A percentile compares a stretch with the other conserved stretches of the same genome.
Conservation (phyloP, 1,284 basidiomycete genomes). For the Ganoderma meredithae region DNA sequence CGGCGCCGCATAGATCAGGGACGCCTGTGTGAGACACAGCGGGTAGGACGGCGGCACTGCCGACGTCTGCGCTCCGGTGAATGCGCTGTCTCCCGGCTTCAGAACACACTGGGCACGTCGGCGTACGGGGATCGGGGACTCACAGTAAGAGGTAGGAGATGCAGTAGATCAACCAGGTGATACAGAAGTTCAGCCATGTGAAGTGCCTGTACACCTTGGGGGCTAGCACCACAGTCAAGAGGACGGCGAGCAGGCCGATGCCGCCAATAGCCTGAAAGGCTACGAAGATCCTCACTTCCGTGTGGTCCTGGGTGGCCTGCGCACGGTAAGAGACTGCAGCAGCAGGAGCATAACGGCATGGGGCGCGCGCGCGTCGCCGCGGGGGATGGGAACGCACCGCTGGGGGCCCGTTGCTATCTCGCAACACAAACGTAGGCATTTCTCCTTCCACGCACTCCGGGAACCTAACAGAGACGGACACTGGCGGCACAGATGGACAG, state of each 20-base stretch:
- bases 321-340: background rate
- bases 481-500: conserved; percentile 8
- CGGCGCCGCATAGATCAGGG: conserved; percentile 44
- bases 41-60: conserved; percentile 27
- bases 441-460: background rate
- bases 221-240: conserved; percentile 41
- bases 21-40: conserved; percentile 43
- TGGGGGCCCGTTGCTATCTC: background rate
- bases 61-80: conserved; percentile 31
- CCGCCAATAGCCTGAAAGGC: conserved; percentile 42
- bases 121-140: conserved; percentile 6
- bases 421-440: conserved; percentile 4
- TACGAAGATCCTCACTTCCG: conserved; percentile 39
- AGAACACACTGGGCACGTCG: background rate
- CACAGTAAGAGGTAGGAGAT: conserved; percentile 45
- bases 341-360: background rate
- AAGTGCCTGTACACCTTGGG: conserved; percentile 41
- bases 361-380: background rate
- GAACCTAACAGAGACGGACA: conserved; percentile 5
- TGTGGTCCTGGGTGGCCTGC: conserved; percentile 18
- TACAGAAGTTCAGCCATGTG: conserved; percentile 47
- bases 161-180: conserved; percentile 46
- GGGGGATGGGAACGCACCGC: background rate
- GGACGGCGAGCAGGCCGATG: conserved; percentile 40
- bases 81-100: conserved; percentile 16